A percentile compares a stretch with the other conserved stretches of the same genome.
These are phyloP conservation scores for Phalaenopsis hybrid DNA, from an alignment of 116 monocot genomes.

Conservation along the genomic window DNA sequence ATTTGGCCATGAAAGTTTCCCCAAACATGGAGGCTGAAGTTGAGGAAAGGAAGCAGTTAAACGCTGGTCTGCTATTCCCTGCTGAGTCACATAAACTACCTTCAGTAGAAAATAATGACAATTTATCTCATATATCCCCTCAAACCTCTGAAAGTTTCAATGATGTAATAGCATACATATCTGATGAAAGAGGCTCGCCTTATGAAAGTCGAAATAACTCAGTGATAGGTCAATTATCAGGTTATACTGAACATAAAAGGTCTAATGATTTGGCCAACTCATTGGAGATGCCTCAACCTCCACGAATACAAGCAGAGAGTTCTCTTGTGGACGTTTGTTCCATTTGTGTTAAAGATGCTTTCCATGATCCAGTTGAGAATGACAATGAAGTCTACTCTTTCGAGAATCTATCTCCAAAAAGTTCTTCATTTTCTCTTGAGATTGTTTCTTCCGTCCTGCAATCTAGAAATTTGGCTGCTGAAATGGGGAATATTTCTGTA, in stretches of 20 bases:
- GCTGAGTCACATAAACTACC: background rate
- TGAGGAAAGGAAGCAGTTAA: conserved; percentile 9
- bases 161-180: background rate
- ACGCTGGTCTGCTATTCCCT: conserved; percentile 1
- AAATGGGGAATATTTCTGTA: conserved; percentile 6
- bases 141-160: background rate
- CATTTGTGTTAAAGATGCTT: conserved; percentile 13
- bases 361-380: background rate
- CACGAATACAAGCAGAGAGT: background rate
- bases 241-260: conserved; percentile 8
- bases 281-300: background rate
- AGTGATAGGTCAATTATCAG: background rate
- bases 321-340: conserved; percentile 9
- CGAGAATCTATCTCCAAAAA: background rate
- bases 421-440: conserved; percentile 1
- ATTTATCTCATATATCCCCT: background rate
- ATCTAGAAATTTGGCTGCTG: background rate
- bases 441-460: background rate
- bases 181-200: conserved; percentile 3
- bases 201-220: background rate
- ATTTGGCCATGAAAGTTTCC: conserved; percentile 4
- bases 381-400: conserved; percentile 3
- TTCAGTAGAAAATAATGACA: background rate
- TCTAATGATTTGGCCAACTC: conserved; percentile 5
- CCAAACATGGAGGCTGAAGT: background rate